Conservation (phyloP, 495 filamentous ascomycete species). For the Podospora sp. region DNA sequence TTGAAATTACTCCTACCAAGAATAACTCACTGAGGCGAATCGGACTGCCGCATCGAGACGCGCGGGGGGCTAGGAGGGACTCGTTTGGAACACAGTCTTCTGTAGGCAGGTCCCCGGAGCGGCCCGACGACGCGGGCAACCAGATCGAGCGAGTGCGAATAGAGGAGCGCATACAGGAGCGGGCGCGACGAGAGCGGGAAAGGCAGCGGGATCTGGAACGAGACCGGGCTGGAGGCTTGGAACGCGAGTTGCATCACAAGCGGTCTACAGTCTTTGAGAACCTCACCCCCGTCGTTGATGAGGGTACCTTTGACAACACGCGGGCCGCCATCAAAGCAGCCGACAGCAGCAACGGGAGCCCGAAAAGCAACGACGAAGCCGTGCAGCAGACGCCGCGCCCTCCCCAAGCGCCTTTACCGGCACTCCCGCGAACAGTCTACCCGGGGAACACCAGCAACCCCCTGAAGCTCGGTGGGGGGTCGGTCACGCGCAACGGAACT, state of each 20-base stretch:
- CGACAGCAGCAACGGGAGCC: conserved; percentile 24
- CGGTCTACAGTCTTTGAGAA: conserved; percentile 39
- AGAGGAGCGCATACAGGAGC: conserved; percentile 32
- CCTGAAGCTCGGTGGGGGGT: conserved; percentile 14
- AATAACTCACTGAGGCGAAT: conserved; percentile 28
- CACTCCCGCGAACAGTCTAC: conserved; percentile 6
- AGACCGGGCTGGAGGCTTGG: conserved; percentile 24
- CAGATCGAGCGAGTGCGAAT: conserved; percentile 31
- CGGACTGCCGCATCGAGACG: conserved; percentile 32
- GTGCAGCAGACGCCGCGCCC: conserved; percentile 33
- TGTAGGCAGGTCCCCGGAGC: conserved; percentile 35
- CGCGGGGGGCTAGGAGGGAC: conserved; percentile 28
- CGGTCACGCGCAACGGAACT: conserved; percentile 37
- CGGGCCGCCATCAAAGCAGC: conserved; percentile 29
- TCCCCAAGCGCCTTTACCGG: conserved; percentile 16
- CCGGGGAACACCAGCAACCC: neutral
- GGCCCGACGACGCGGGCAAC: conserved; percentile 26
- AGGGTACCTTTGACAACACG: conserved; percentile 36
- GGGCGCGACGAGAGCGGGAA: conserved; percentile 30
- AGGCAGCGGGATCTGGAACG: conserved; percentile 25
- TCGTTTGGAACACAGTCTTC: conserved; percentile 30
- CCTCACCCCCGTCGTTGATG: conserved; percentile 27
- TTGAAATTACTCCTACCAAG: conserved; percentile 35
- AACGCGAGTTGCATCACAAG: conserved; percentile 34
- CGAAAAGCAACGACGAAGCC: conserved; percentile 28